Base-by-base conservation (phyloP, 345 rosid species). In the Eucalyptus melliodora region DNA sequence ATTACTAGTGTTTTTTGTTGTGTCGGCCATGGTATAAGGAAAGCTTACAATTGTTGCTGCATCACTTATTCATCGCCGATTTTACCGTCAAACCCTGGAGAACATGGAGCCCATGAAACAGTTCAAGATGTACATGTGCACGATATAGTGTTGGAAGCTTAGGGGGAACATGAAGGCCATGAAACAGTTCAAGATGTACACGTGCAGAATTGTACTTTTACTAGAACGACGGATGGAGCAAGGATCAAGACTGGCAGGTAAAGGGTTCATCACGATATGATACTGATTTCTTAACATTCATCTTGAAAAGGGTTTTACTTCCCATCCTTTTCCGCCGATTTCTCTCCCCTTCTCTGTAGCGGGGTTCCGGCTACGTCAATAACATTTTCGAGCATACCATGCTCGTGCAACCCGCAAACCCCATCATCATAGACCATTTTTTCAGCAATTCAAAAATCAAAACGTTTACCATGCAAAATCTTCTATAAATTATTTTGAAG, bases 181-280 rank as follows among this genome's bases (percentile, higher is more conserved):
- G 53, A 50, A 16, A 16, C 19, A 16, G 4, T 3, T 16, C 8
- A 16, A 16, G 21, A 50, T 16, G 55, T 50, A 50, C 53, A 13
- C 65, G 55, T 89, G 24, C 24, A 27, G 19, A 30, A 86, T 37
- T 81, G 91, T 65, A 90, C n/a, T 0, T 89, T 92, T 21, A 60
- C 13, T 2, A 55, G 31, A 42, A 80, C 89, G 23, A 37, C n/a
- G 9, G 42, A 87, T 37, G 93, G 92, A 53, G 92, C 80, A 4
- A 92, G 93, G 69, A 90, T 91, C 90, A 91, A 91, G 80, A 90
- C 92, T 90, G 91, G 91, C 50, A 90, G 89, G 92, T 86, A 24
- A 45, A 31, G 19, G 1, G 80, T 9, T 67, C 6, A n/a, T 67
- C 80, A 67, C 7, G 26, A 13, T 50, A 47, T 30, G 86, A 23